These are phyloP conservation scores for Fusarium sp. DNA, from an alignment of 2,329 filamentous ascomycete genomes.

Conservation along the genomic window DNA sequence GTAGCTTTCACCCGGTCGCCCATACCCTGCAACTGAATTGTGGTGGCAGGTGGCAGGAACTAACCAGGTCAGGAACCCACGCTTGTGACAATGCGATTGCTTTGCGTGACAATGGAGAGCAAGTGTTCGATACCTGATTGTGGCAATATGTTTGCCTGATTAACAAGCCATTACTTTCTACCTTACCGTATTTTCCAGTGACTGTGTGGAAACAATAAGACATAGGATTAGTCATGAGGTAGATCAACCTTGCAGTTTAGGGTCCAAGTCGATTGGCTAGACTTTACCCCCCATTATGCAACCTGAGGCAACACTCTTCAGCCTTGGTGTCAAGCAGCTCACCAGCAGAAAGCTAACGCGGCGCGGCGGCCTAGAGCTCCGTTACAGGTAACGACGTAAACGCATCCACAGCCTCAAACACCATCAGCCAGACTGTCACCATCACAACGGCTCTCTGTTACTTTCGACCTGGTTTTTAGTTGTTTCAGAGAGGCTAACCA, in stretches of 20 bases:
- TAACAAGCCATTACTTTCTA: slow-evolving; percentile 5
- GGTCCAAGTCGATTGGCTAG: neutral
- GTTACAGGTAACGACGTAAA: slow-evolving; percentile 38
- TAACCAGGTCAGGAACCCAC: neutral
- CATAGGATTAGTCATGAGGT: neutral
- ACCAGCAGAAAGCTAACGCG: slow-evolving; percentile 48
- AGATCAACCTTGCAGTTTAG: slow-evolving; percentile 18
- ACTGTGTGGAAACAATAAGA: neutral
- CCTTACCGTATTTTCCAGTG: neutral
- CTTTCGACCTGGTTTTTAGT: slow-evolving; percentile 4
- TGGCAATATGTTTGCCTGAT: slow-evolving; percentile 17
- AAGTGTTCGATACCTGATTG: slow-evolving; percentile 20
- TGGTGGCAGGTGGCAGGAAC: slow-evolving; percentile 32
- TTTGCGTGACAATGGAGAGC: neutral
- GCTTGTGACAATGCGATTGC: slow-evolving; percentile 21
- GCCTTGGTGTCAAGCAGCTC: slow-evolving; percentile 25
- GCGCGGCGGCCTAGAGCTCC: slow-evolving; percentile 56
- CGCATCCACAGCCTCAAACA: slow-evolving; percentile 35
- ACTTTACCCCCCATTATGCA: neutral
- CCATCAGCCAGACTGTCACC: slow-evolving; percentile 33
- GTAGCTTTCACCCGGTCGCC: slow-evolving; percentile 24
- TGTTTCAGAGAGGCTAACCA: neutral
- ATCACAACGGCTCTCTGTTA: slow-evolving; percentile 27
- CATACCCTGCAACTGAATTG: slow-evolving; percentile 26
- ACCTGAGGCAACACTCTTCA: slow-evolving; percentile 39